Conservation (phyloP, 2,329 filamentous ascomycete genomes). For the Diplodia scrobiculata region DNA sequence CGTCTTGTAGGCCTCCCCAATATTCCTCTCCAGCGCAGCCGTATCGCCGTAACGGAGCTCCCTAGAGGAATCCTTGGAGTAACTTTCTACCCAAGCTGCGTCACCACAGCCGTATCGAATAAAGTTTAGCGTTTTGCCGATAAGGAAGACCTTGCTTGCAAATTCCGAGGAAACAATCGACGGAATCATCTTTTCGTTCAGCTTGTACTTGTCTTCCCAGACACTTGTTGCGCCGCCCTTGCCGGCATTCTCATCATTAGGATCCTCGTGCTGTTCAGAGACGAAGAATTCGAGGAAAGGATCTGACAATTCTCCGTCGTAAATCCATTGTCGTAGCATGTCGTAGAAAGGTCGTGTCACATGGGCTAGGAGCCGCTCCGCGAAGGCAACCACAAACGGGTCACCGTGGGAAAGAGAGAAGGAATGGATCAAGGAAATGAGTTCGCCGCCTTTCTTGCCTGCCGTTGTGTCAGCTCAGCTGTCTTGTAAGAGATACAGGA, state of each 20-base stretch:
- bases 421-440: constrained; percentile 89
- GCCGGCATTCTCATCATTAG: constrained; percentile 46
- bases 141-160: constrained; percentile 93
- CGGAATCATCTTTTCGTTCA: constrained; percentile 82
- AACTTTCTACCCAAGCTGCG: constrained; percentile 90
- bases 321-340: constrained; percentile 95
- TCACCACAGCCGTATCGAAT: constrained; percentile 95
- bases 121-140: constrained; percentile 97
- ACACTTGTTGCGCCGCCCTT: constrained; percentile 75
- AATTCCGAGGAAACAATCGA: constrained; percentile 93
- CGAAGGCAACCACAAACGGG: constrained; percentile 89
- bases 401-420: constrained; percentile 95
- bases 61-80: constrained; percentile 89
- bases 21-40: constrained; percentile 84
- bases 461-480: constrained; percentile 14
- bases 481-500: not conserved
- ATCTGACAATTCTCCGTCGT: constrained; percentile 96
- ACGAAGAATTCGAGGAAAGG: constrained; percentile 97
- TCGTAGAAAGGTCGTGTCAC: constrained; percentile 96
- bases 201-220: constrained; percentile 96
- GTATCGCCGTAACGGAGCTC: constrained; percentile 92
- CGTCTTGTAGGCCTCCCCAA: constrained; percentile 95
- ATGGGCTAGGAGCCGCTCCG: constrained; percentile 80
- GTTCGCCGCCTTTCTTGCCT: constrained; percentile 78
- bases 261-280: constrained; percentile 69